Conservation (phyloP, 352 stramenopile species). For the Phytopythium litorale region DNA sequence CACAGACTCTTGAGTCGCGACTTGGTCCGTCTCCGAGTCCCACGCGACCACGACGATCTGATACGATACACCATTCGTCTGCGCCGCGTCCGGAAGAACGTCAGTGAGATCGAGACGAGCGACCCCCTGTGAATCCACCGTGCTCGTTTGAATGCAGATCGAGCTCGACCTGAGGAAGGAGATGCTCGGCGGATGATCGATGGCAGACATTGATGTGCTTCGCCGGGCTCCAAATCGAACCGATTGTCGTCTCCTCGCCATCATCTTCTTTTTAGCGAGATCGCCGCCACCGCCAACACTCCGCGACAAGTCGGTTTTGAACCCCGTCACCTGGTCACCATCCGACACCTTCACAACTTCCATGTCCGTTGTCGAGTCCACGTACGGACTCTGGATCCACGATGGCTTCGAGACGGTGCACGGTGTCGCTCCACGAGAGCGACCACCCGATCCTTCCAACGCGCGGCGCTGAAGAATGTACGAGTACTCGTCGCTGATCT, state of each 20-base stretch:
- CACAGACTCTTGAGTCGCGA: background rate
- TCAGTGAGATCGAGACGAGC: background rate
- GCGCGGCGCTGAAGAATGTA: slow-evolving; percentile 65
- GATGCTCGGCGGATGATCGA: slow-evolving; percentile 16
- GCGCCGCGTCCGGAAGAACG: background rate
- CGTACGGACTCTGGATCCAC: slow-evolving; percentile 47
- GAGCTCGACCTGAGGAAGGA: slow-evolving; percentile 25
- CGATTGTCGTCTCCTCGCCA: background rate
- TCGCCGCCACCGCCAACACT: background rate
- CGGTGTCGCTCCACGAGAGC: background rate
- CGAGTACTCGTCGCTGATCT: slow-evolving; percentile 66
- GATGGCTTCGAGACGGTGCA: slow-evolving; percentile 40
- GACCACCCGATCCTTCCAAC: slow-evolving; percentile 14
- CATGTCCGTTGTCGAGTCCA: slow-evolving; percentile 42
- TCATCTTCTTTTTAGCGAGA: background rate
- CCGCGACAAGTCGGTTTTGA: background rate
- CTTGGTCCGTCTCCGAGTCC: background rate
- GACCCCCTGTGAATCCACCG: slow-evolving; percentile 3
- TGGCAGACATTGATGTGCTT: background rate
- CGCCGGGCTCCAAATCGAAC: background rate
- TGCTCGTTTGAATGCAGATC: background rate
- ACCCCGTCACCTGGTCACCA: slow-evolving; percentile 21
- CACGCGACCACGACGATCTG: background rate
- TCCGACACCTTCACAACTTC: slow-evolving; percentile 34
- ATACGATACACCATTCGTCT: background rate